phyloP scores from a whole-genome alignment of 177 flowering plant species.

The Vitis hybrid region DNA sequence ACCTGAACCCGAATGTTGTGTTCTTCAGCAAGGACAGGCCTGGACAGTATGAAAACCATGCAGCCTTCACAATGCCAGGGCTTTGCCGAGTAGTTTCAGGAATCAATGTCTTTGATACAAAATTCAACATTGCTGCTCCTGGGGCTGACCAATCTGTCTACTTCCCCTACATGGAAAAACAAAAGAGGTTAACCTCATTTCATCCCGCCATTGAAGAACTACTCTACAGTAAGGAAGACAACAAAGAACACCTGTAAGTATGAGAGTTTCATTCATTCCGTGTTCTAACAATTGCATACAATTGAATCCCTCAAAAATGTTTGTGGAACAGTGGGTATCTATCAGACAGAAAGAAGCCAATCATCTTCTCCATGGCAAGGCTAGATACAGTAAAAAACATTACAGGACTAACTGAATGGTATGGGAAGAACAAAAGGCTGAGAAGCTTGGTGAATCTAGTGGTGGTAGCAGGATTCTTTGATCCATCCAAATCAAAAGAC shows the following conservation, averaged over 20 bases:
- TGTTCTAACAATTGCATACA: too few species aligned
- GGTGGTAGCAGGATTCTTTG: conserved; percentile 77
- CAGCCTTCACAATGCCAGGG: conserved; percentile 83
- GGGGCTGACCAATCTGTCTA: conserved; percentile 88
- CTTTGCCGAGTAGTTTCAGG: conserved; percentile 77
- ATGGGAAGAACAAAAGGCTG: conserved; percentile 68
- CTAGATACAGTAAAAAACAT: conserved; percentile 85
- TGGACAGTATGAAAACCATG: conserved; percentile 87
- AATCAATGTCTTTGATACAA: conserved; percentile 81
- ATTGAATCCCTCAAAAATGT: not conserved
- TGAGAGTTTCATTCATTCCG: not conserved
- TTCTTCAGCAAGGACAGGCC: conserved; percentile 65
- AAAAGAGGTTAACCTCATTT: conserved; percentile 50
- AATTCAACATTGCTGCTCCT: conserved; percentile 87
- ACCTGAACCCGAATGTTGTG: not conserved
- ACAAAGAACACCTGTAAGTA: conserved; percentile 71
- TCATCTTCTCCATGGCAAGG: conserved; percentile 92
- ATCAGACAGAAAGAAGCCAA: conserved; percentile 75
- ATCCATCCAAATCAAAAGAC: conserved; percentile 73
- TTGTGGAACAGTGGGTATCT: conserved; percentile 64
- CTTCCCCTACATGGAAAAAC: conserved; percentile 61
- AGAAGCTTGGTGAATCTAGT: conserved; percentile 72
- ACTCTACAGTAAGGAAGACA: conserved; percentile 60
- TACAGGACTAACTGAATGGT: conserved; percentile 78
- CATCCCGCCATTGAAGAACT: conserved; percentile 80